These are phyloP conservation scores for Cytospora mali DNA, from an alignment of 2,329 filamentous ascomycete genomes.

Conservation along the genomic window DNA sequence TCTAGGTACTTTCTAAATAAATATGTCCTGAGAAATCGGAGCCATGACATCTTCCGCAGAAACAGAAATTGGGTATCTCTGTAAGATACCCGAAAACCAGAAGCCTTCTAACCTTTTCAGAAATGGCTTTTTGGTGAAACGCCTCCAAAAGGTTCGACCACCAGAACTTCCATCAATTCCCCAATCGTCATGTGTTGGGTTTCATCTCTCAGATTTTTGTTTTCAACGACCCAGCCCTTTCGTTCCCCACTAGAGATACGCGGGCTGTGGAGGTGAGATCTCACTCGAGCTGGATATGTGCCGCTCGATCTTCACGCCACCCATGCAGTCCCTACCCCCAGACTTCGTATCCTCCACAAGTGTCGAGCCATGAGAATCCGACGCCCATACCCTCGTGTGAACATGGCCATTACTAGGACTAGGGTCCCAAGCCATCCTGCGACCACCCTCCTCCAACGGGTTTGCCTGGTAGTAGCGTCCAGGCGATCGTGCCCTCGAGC, in stretches of 20 bases:
- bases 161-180: not conserved
- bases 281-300: constrained; percentile 12
- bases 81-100: not conserved
- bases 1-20: not conserved
- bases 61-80: not conserved
- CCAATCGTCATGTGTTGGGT: not conserved
- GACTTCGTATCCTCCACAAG: not conserved
- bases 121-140: not conserved
- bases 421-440: not conserved
- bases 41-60: not conserved
- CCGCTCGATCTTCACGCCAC: constrained; percentile 15
- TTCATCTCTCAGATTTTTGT: no score
- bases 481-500: not conserved
- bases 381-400: constrained; percentile 1
- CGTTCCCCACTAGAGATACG: not conserved
- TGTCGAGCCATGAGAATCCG: not conserved
- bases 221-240: not conserved
- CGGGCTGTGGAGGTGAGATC: not conserved
- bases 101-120: not conserved
- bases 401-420: not conserved
- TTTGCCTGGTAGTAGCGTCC: not conserved
- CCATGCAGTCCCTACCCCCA: not conserved
- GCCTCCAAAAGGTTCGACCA: not conserved
- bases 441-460: not conserved
- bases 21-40: not conserved